Evolutionary conservation across 805 yeast genomes (phyloP).

Genomic region (Teunomyces atbi): DNA sequence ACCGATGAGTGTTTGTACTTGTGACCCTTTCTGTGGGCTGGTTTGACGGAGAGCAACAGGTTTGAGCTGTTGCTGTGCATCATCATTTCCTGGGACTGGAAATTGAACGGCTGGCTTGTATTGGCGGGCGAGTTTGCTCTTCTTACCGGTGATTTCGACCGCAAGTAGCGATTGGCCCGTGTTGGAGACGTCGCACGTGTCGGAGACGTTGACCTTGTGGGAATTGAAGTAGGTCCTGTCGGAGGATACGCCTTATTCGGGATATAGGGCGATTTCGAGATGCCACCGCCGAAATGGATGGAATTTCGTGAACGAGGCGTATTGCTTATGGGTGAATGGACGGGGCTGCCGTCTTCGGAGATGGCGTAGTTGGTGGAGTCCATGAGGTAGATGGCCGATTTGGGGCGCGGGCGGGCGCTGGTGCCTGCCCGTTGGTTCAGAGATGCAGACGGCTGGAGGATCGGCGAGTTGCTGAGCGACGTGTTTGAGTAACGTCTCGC

Average conservation of each 20-base stretch:
- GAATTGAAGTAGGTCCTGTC: conserved; percentile 13
- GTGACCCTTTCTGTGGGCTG: conserved; percentile 88
- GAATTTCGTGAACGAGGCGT: conserved; percentile 23
- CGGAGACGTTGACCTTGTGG: conserved; percentile 27
- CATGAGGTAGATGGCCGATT: conserved; percentile 32
- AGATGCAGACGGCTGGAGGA: conserved; percentile 14
- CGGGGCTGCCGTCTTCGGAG: conserved; percentile 25
- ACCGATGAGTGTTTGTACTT: conserved; percentile 95
- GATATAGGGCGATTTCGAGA: conserved; percentile 12
- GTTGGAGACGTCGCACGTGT: conserved; percentile 27
- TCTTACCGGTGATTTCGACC: conserved; percentile 31
- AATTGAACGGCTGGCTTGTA: conserved; percentile 56
- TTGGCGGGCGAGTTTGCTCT: conserved; percentile 21
- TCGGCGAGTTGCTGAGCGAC: conserved; percentile 21
- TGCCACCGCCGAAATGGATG: conserved; percentile 11
- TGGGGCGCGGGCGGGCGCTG: conserved; percentile 28
- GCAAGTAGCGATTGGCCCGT: conserved; percentile 24
- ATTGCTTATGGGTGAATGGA: conserved; percentile 14
- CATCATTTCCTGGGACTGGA: conserved; percentile 51
- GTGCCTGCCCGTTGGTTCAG: conserved; percentile 10
- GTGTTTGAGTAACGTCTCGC: conserved; percentile 8
- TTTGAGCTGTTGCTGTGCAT: conserved; percentile 25
- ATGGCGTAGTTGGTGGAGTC: conserved; percentile 27
- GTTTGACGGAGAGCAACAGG: conserved; percentile 34
- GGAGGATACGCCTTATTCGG: conserved; percentile 21